Percentiles rank a stretch among this genome's conserved stretches.
Conservation (phyloP, 2,329 filamentous ascomycete genomes). For the Ampelomyces quisqualis region DNA sequence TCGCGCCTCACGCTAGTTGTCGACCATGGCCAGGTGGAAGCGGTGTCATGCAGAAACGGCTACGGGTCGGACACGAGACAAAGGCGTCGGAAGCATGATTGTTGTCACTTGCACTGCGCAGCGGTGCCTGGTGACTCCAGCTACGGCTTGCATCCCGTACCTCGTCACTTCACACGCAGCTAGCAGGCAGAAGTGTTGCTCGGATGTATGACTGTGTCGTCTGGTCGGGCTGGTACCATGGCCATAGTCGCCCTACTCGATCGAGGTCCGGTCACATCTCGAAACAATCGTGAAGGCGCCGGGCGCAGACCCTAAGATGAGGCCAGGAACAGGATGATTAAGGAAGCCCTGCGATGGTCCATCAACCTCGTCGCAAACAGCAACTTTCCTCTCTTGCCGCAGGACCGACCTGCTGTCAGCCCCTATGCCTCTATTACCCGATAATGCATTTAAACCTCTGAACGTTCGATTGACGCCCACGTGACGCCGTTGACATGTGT, state of each 20-base stretch:
- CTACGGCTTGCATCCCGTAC: constrained; percentile 8
- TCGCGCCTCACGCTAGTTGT: constrained; percentile 6
- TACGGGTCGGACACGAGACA: constrained; percentile 14
- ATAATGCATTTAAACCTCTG: constrained; percentile 7
- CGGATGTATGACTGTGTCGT: constrained; percentile 4
- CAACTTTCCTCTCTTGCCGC: too few relatives aligned
- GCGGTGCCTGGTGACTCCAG: constrained; percentile 12
- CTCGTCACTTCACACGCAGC: constrained; percentile 4
- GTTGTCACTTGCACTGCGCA: not conserved
- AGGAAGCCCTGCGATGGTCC: not conserved
- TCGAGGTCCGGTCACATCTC: not conserved
- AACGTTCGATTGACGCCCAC: not conserved
- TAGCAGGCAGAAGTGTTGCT: constrained; percentile 19
- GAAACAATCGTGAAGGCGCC: not conserved
- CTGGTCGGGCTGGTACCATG: too few relatives aligned
- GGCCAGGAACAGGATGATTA: not conserved
- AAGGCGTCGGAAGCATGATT: constrained; percentile 4
- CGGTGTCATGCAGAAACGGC: constrained; percentile 21
- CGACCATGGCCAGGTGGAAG: constrained; percentile 1
- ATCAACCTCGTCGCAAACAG: too few relatives aligned
- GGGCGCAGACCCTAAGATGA: not conserved
- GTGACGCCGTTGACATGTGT: constrained; percentile 9
- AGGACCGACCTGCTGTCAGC: too few relatives aligned
- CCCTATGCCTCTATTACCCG: too few relatives aligned
- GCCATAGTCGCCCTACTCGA: too few relatives aligned